A percentile compares a stretch with the other conserved stretches of the same genome.
These are phyloP conservation scores for Sphagnum fallax DNA, from an alignment of 228 moss, liverwort and hornwort genomes.

Conservation along the genomic window DNA sequence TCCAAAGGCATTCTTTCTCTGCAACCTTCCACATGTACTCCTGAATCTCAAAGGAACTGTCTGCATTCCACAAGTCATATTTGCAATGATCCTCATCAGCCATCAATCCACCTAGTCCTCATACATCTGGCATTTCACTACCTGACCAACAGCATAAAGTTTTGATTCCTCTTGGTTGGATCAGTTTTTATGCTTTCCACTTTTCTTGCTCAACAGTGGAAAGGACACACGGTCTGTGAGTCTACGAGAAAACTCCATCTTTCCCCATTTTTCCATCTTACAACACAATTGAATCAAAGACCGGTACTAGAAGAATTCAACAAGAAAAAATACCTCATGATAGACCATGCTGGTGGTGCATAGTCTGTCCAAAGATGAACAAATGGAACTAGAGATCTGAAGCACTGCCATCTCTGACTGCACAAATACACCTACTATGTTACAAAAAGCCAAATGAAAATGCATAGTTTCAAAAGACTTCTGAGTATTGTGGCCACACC, in stretches of 20 bases:
- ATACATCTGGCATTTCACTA: not conserved
- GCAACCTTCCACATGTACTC: constrained; percentile 13
- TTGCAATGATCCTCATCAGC: not conserved
- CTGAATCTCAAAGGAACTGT: constrained; percentile 15
- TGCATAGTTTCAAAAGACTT: too few relatives aligned
- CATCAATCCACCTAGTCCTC: not conserved
- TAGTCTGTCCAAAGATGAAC: constrained; percentile 25
- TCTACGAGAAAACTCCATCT: not conserved
- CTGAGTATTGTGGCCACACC: too few relatives aligned
- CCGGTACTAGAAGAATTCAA: not conserved
- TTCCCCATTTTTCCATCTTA: too few relatives aligned
- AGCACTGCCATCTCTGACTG: constrained; percentile 41
- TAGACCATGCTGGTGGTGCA: constrained; percentile 15
- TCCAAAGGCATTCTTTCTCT: constrained; percentile 9
- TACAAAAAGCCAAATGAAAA: too few relatives aligned
- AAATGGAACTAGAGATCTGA: constrained; percentile 19
- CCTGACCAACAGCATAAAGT: not conserved
- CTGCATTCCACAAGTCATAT: constrained; percentile 10
- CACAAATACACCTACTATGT: not conserved
- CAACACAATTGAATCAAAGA: not conserved
- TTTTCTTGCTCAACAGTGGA: not conserved
- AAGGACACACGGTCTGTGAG: not conserved
- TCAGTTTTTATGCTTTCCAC: not conserved
- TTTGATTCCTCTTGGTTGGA: not conserved
- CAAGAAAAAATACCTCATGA: constrained; percentile 14